These are phyloP conservation scores for Tolypocladium inflatum DNA, from an alignment of 2,329 filamentous ascomycete genomes.

Conservation along the genomic window DNA sequence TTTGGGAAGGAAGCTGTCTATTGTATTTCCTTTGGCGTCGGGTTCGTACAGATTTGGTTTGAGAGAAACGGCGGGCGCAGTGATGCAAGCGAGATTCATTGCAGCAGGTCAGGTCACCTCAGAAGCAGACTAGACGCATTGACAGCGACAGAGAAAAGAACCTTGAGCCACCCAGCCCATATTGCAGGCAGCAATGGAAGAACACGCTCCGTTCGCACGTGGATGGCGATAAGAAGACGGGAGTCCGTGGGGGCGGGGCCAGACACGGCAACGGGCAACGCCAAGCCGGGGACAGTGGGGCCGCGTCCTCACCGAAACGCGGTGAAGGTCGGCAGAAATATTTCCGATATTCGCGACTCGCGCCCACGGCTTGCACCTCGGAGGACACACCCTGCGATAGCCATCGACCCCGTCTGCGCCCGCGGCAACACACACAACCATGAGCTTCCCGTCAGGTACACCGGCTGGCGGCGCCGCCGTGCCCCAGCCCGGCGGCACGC, in stretches of 20 bases:
- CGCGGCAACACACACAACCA: slow-evolving; percentile 9
- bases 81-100: too few species aligned
- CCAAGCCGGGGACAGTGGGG: neutral
- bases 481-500: slow-evolving; percentile 15
- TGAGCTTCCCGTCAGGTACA: slow-evolving; percentile 29
- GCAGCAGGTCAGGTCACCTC: neutral
- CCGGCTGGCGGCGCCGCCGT: slow-evolving; percentile 11
- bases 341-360: slow-evolving; percentile 12
- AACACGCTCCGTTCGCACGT: neutral
- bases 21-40: neutral
- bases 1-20: neutral
- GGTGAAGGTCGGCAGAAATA: slow-evolving; percentile 31
- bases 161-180: neutral
- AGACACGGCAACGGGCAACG: neutral
- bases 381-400: neutral
- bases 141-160: neutral
- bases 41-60: neutral
- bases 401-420: neutral
- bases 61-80: neutral
- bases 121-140: neutral
- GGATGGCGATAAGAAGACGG: neutral
- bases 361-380: neutral
- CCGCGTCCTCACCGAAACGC: slow-evolving; percentile 11
- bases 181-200: neutral
- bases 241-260: neutral